These are phyloP conservation scores for Harringtonia aguacate DNA, from an alignment of 2,329 filamentous ascomycete genomes.

Conservation along the genomic window DNA sequence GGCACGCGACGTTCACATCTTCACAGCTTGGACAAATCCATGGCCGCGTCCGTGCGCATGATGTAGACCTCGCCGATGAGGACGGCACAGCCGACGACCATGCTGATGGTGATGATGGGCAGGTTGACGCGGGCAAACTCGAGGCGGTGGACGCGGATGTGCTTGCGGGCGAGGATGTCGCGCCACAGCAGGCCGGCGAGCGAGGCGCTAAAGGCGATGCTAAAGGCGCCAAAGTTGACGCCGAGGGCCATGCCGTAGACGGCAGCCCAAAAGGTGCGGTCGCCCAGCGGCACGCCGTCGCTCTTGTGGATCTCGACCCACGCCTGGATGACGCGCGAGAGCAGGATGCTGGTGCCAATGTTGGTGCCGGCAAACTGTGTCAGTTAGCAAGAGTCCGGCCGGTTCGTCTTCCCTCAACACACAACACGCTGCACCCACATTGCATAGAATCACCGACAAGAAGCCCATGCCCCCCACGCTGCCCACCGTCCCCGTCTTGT, in stretches of 20 bases:
- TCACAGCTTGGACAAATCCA: too few species aligned
- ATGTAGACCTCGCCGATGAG: conserved; percentile 56
- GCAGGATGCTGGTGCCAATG: conserved; percentile 64
- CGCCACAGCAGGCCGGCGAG: conserved; percentile 63
- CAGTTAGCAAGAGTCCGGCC: too few species aligned
- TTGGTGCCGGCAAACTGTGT: conserved; percentile 64
- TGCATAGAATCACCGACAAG: conserved; percentile 58
- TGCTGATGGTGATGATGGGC: conserved; percentile 59
- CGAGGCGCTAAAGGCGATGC: conserved; percentile 60
- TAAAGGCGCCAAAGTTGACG: conserved; percentile 67
- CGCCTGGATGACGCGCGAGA: conserved; percentile 58
- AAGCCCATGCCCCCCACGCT: conserved; percentile 65
- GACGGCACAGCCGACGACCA: conserved; percentile 52
- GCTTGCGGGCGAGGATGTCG: conserved; percentile 57
- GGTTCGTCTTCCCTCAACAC: background rate
- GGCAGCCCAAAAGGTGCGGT: conserved; percentile 62
- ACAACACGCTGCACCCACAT: conserved; percentile 39
- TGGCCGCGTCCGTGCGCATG: conserved; percentile 20
- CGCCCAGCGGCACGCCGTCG: conserved; percentile 37
- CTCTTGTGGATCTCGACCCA: conserved; percentile 50
- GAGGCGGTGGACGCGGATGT: conserved; percentile 50
- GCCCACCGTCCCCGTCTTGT: conserved; percentile 57
- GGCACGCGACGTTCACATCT: too few species aligned
- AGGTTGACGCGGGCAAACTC: conserved; percentile 62
- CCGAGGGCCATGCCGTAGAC: conserved; percentile 66